Percentiles rank a stretch among this genome's conserved stretches.
phyloP scores from a whole-genome alignment of 1,139 yeast genomes.

The Suhomyces wounanorum region DNA sequence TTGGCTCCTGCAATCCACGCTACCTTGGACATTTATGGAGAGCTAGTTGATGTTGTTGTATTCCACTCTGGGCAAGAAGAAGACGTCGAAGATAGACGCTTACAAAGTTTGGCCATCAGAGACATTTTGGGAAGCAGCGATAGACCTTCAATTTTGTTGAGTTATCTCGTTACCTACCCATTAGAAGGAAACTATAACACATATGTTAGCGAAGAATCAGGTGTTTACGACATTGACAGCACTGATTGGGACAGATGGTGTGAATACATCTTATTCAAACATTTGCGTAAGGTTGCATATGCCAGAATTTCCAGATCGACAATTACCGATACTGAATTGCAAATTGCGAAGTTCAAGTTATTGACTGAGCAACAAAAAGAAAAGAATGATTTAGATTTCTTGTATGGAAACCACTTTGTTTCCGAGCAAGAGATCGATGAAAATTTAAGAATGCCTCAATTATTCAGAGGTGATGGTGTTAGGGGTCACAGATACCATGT shows the following conservation, averaged over 20 bases:
- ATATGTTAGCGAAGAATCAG: conserved; percentile 78
- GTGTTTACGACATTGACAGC: conserved; percentile 92
- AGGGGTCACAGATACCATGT: conserved; percentile 94
- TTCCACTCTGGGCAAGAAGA: conserved; percentile 99
- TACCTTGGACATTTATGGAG: conserved; percentile 87
- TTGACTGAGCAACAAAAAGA: conserved; percentile 46
- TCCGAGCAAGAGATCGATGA: conserved; percentile 59
- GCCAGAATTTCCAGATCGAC: conserved; percentile 93
- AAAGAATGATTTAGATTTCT: conserved; percentile 39
- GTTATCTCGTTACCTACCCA: conserved; percentile 89
- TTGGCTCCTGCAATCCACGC: conserved; percentile 98
- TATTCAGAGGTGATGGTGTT: conserved; percentile 89
- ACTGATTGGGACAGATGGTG: conserved; percentile 99
- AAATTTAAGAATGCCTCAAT: conserved; percentile 74
- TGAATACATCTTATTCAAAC: conserved; percentile 88
- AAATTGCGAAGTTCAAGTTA: conserved; percentile 86
- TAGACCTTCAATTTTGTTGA: conserved; percentile 78
- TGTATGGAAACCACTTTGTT: conserved; percentile 58
- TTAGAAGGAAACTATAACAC: conserved; percentile 87
- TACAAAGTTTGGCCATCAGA: conserved; percentile 77
- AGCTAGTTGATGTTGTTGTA: conserved; percentile 84
- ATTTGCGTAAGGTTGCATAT: conserved; percentile 84
- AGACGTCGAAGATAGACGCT: conserved; percentile 88
- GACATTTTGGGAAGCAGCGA: conserved; percentile 77
- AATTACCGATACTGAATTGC: conserved; percentile 95